Percentiles rank a stretch among this genome's conserved stretches.
Evolutionary conservation across 768 basidiomycete genomes (phyloP).

Genomic region (Kwoniella sp.): DNA sequence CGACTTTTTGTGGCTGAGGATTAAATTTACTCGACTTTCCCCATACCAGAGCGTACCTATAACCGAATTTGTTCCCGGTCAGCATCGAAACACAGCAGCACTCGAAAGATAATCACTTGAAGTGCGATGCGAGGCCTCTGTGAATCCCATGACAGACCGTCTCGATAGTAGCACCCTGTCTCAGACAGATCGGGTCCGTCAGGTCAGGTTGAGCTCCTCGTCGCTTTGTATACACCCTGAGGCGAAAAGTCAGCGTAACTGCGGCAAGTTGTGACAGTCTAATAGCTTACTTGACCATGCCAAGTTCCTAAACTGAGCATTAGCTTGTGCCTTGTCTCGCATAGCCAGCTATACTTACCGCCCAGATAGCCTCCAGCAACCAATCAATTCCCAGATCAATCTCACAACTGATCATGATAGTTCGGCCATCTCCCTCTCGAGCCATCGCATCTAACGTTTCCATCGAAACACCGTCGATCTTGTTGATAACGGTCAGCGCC

Average conservation of each 20-base stretch:
- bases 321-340: not conserved
- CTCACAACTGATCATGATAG: constrained; percentile 95
- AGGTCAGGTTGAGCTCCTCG: constrained; percentile 91
- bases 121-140: constrained; percentile 79
- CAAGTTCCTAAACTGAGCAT: constrained; percentile 31
- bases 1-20: constrained; percentile 88
- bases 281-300: constrained; percentile 41
- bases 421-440: constrained; percentile 60
- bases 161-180: constrained; percentile 90
- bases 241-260: constrained; percentile 27
- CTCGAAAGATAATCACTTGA: constrained; percentile 56
- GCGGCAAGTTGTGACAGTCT: not conserved
- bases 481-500: constrained; percentile 92
- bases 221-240: constrained; percentile 96
- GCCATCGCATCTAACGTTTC: constrained; percentile 48
- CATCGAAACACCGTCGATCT: constrained; percentile 65
- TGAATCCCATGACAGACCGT: constrained; percentile 92
- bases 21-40: constrained; percentile 91
- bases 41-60: constrained; percentile 82
- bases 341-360: constrained; percentile 26
- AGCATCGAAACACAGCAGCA: not conserved
- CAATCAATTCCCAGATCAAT: constrained; percentile 70
- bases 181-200: constrained; percentile 73
- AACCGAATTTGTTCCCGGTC: no score
- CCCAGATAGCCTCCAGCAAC: constrained; percentile 54